These are phyloP conservation scores for Vachellia pachyceras DNA, from an alignment of 306 rosid genomes.

Conservation along the genomic window DNA sequence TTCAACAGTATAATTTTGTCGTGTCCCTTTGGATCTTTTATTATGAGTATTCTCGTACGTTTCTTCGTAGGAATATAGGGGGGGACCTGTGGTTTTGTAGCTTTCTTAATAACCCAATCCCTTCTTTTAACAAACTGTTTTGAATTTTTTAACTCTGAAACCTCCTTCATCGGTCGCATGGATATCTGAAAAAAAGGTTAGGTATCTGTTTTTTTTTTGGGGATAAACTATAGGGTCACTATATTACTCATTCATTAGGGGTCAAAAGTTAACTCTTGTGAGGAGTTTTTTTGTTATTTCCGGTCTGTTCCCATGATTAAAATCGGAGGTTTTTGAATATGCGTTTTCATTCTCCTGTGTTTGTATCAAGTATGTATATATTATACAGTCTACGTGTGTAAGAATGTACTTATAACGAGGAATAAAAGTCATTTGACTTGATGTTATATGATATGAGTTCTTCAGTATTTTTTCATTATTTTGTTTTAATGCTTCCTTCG, in stretches of 20 bases:
- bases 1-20: background rate
- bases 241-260: background rate
- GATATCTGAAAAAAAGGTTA: conserved; percentile 19
- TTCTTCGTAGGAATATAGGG: background rate
- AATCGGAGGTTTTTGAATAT: conserved; percentile 9
- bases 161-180: background rate
- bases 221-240: background rate
- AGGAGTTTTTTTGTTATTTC: conserved; percentile 8
- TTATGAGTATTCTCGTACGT: background rate
- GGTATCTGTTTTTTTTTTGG: conserved; percentile 17
- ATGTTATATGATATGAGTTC: background rate
- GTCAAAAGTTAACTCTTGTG: conserved; percentile 6
- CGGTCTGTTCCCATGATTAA: conserved; percentile 13
- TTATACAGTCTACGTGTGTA: background rate
- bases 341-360: background rate
- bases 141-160: background rate
- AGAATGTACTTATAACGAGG: background rate
- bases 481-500: background rate
- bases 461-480: background rate
- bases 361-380: background rate
- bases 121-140: conserved; percentile 19
- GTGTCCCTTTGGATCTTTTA: background rate
- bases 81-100: conserved; percentile 11
- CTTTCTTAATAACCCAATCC: background rate
- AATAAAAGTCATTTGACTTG: background rate